A percentile compares a stretch with the other conserved stretches of the same genome.
Conservation (phyloP, 768 basidiomycete genomes). For the Pholiota conissans region DNA sequence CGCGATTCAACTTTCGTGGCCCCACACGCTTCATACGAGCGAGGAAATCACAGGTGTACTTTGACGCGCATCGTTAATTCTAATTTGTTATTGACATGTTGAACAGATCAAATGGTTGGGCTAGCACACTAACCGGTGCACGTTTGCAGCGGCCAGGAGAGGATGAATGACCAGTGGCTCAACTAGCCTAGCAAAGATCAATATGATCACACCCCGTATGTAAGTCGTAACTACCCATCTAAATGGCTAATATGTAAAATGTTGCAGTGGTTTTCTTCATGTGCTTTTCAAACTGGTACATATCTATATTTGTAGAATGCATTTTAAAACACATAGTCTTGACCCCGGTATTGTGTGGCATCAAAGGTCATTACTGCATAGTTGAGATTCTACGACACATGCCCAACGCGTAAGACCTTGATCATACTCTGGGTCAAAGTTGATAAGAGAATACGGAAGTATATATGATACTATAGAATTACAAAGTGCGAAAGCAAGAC, state of each 20-base stretch:
- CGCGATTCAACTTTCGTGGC: background rate
- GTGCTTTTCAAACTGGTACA: background rate
- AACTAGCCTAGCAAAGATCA: background rate
- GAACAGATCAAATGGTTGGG: background rate
- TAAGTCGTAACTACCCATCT: background rate
- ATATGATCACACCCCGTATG: background rate
- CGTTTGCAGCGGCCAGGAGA: background rate
- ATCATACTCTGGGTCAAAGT: background rate
- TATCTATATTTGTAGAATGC: background rate
- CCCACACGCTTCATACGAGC: background rate
- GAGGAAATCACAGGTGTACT: background rate
- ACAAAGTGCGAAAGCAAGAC: constrained; percentile 4
- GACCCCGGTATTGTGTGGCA: no score
- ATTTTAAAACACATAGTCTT: no score
- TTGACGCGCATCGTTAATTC: background rate
- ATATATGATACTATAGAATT: background rate
- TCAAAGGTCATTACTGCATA: no score
- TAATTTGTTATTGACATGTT: background rate
- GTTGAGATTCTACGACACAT: background rate
- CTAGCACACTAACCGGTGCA: background rate
- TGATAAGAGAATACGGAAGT: background rate
- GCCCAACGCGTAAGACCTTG: background rate
- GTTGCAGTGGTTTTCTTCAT: background rate
- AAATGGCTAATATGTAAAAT: background rate
- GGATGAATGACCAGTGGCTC: background rate